phyloP scores from a whole-genome alignment of 1,284 basidiomycete species.

The Puccinia brachypodii region DNA sequence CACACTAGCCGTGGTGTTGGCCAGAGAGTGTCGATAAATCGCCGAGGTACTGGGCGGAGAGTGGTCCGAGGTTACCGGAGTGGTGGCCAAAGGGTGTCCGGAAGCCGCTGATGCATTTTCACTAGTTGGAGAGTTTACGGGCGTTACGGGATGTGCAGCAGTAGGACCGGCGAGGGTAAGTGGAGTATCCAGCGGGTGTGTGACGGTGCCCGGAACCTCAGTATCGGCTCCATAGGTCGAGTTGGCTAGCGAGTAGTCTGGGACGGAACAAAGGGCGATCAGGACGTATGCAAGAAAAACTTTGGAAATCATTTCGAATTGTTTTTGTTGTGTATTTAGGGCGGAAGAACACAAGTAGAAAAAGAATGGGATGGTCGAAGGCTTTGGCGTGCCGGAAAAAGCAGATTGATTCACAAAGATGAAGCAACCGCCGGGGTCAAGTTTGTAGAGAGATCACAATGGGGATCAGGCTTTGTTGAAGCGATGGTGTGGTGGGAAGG shows the following conservation, averaged over 20 bases:
- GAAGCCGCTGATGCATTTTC: no score
- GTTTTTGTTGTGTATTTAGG: not conserved
- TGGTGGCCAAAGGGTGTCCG: not conserved
- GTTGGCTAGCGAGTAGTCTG: not conserved
- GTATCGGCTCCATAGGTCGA: not conserved
- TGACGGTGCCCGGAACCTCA: not conserved
- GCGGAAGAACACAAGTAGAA: no score
- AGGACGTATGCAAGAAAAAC: not conserved
- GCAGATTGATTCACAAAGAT: not conserved
- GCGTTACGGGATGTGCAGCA: not conserved
- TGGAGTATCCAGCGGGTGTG: not conserved
- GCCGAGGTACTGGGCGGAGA: not conserved
- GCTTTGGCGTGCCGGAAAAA: not conserved
- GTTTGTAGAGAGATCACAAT: no score
- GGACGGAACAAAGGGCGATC: not conserved
- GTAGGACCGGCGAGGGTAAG: not conserved
- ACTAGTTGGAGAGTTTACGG: no score
- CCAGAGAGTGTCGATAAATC: not conserved
- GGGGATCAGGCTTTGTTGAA: no score
- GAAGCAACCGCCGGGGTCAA: not conserved
- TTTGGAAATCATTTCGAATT: not conserved
- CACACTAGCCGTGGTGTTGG: not conserved
- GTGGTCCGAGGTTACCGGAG: no score
- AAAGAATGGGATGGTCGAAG: no score
- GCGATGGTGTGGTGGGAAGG: no score